Evolutionary conservation across 1,139 yeast species (phyloP).

Genomic region (Lodderomyces oxycetoniae): DNA sequence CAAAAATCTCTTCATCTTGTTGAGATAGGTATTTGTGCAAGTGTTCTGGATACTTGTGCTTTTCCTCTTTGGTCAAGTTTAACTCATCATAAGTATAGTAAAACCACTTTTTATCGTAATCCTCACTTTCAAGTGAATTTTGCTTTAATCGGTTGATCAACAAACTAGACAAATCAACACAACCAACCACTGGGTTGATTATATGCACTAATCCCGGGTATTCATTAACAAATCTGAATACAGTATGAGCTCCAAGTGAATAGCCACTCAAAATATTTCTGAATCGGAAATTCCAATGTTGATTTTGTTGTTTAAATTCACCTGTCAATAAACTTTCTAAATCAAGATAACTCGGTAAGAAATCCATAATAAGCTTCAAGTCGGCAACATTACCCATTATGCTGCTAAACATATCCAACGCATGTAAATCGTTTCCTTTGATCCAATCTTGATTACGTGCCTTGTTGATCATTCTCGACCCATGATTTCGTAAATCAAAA

Average conservation of each 20-base stretch:
- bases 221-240: constrained; percentile 42
- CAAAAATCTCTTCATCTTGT: constrained; percentile 32
- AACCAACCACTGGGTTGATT: constrained; percentile 47
- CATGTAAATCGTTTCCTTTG: constrained; percentile 47
- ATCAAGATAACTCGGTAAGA: constrained; percentile 42
- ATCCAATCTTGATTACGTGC: constrained; percentile 41
- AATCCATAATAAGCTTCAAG: constrained; percentile 43
- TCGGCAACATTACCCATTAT: constrained; percentile 52
- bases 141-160: constrained; percentile 33
- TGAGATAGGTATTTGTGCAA: constrained; percentile 31
- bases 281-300: constrained; percentile 17
- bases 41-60: constrained; percentile 29
- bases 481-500: constrained; percentile 62
- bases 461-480: constrained; percentile 38
- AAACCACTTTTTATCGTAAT: constrained; percentile 27
- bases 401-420: constrained; percentile 47
- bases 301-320: constrained; percentile 18
- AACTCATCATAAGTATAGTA: constrained; percentile 36
- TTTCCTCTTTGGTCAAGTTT: constrained; percentile 24
- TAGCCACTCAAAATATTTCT: constrained; percentile 46
- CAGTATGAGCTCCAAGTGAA: constrained; percentile 60
- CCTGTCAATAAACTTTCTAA: constrained; percentile 28
- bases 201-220: constrained; percentile 37
- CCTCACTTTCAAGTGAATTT: constrained; percentile 15
- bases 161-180: constrained; percentile 40